phyloP scores from a whole-genome alignment of 345 rosid species.

The Hypericum perforatum region DNA sequence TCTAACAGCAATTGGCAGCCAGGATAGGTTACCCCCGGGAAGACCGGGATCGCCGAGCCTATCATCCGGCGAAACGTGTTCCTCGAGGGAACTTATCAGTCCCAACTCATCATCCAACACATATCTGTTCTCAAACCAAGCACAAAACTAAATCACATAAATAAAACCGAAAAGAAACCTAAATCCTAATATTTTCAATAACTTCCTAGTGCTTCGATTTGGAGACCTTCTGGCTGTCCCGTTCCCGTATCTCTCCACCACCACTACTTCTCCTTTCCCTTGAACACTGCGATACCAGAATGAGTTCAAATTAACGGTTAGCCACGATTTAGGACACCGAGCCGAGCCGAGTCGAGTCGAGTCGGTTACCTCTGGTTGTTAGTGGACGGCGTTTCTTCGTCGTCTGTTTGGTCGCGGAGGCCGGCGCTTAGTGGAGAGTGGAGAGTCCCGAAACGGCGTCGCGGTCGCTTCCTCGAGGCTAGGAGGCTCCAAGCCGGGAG shows the following conservation, averaged over 20 bases:
- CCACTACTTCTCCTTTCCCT: slow-evolving; percentile 19
- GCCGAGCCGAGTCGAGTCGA: background rate
- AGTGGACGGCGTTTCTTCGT: slow-evolving; percentile 11
- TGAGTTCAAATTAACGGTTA: background rate
- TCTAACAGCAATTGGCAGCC: slow-evolving; percentile 56
- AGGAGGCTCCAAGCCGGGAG: too few relatives aligned
- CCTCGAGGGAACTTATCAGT: slow-evolving; percentile 34
- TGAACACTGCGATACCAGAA: slow-evolving; percentile 20
- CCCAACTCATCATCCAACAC: slow-evolving; percentile 40
- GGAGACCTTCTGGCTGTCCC: slow-evolving; percentile 69
- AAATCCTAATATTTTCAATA: slow-evolving; percentile 2
- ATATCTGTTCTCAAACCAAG: slow-evolving; percentile 36
- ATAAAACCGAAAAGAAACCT: slow-evolving; percentile 3
- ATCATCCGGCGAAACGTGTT: slow-evolving; percentile 18
- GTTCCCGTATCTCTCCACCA: slow-evolving; percentile 76
- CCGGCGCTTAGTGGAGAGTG: slow-evolving; percentile 21
- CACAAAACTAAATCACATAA: background rate
- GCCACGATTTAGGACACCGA: background rate
- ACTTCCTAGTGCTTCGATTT: background rate
- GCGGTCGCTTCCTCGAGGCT: slow-evolving; percentile 13
- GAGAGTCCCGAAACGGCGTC: slow-evolving; percentile 21
- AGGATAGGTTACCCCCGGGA: slow-evolving; percentile 28
- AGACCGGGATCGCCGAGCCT: slow-evolving; percentile 17
- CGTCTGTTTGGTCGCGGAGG: slow-evolving; percentile 12
- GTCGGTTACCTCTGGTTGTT: slow-evolving; percentile 24